Base-by-base conservation (phyloP, 164 flowering plant genomes). In the Warburgia ugandensis region DNA sequence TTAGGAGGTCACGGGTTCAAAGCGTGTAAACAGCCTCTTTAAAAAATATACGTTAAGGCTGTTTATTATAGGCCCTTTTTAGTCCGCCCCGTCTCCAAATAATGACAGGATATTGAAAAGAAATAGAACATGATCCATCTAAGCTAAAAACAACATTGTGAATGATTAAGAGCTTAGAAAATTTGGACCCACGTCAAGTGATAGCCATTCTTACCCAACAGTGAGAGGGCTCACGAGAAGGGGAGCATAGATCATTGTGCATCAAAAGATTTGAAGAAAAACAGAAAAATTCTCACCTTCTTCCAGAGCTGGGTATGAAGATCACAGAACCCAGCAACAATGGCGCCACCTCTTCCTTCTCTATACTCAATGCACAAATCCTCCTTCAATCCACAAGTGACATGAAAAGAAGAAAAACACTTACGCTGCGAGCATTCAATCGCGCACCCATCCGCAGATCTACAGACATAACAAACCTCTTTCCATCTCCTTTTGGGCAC, bases 241-340 rank as follows among this genome's bases (percentile, higher is more conserved):
- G 32, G 12, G 2, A 43, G 9, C 5, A 2, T 48, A 45, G 6
- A 32, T 11, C 11, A 3, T n/a, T n/a, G n/a, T n/a, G n/a, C n/a
- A n/a, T n/a, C n/a, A n/a, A n/a, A n/a, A n/a, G n/a, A n/a, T n/a
- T n/a, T n/a, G n/a, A n/a, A n/a, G 11, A 11, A 44, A 23, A 44
- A 21, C 3, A 44, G 35, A 33, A 51, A 14, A 0, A 36, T 2
- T 5, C 3, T 25, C 61, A 86, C 97, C 92, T 81, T 82, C 54
- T 70, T 60, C 97, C 96, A 91, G 1, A 91, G 60, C 48, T 75
- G 59, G 30, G 92, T 75, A 59, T 91, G 97, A 16, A 27, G 39
- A 56, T 68, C 69, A 67, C 97, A 91, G 59, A 91, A 91, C 0
- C 83, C 97, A 56, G 81, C 96, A 53, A 91, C 92, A 63, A 81